Percentiles rank a stretch among this genome's conserved stretches.
These are phyloP conservation scores for Didymosphaeria variabile DNA, from an alignment of 2,329 filamentous ascomycete genomes.

Conservation along the genomic window DNA sequence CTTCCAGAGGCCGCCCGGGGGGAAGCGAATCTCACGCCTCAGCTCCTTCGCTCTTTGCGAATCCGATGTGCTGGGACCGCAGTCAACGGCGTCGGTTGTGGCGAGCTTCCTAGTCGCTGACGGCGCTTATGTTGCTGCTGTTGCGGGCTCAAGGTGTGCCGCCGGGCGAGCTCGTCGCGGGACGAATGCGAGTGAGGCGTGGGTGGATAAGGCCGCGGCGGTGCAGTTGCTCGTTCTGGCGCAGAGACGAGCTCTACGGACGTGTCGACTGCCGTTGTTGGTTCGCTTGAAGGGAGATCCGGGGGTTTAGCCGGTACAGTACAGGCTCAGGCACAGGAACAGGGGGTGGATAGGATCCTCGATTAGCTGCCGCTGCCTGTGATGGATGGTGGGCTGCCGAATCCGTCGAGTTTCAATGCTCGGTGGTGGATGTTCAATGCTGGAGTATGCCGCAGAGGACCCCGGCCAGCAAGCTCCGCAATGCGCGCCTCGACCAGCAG, in stretches of 20 bases:
- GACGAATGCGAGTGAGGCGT: constrained; percentile 15
- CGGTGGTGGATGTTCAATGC: constrained; percentile 25
- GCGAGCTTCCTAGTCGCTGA: constrained; percentile 36
- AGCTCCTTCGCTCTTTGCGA: constrained; percentile 30
- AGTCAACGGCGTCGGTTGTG: constrained; percentile 38
- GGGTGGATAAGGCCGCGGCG: constrained; percentile 6
- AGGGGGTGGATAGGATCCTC: constrained; percentile 43
- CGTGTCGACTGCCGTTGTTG: constrained; percentile 46
- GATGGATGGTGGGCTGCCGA: constrained; percentile 37
- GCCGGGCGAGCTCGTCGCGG: neutral
- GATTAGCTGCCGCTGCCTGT: constrained; percentile 49
- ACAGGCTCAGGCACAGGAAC: constrained; percentile 22
- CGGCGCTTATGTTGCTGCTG: constrained; percentile 27
- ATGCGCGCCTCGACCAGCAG: constrained; percentile 44
- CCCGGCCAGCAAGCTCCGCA: constrained; percentile 21
- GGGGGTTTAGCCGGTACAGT: constrained; percentile 47
- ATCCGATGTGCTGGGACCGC: constrained; percentile 38
- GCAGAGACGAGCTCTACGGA: constrained; percentile 26
- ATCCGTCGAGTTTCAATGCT: constrained; percentile 33
- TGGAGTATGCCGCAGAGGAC: constrained; percentile 23
- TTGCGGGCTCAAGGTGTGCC: constrained; percentile 15
- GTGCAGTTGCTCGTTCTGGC: constrained; percentile 19
- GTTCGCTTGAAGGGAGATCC: constrained; percentile 49
- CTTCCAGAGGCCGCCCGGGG: constrained; percentile 16
- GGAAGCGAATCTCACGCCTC: constrained; percentile 38